phyloP scores from a whole-genome alignment of 2,329 filamentous ascomycete genomes.

The Colletotrichum eleusines region DNA sequence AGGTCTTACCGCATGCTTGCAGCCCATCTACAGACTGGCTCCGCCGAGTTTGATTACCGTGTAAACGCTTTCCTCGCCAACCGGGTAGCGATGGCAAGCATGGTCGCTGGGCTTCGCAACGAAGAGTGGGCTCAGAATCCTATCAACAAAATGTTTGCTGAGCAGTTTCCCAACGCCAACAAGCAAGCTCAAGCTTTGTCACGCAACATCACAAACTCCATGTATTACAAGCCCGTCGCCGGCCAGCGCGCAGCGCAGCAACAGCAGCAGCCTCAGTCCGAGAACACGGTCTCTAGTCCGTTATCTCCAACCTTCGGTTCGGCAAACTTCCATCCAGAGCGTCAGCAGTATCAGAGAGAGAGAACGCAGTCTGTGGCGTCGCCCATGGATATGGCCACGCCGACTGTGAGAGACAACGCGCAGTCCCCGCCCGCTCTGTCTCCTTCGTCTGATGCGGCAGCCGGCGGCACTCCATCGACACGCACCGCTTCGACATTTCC shows the following conservation, averaged over 20 bases:
- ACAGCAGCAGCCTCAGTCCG: slow-evolving; percentile 6
- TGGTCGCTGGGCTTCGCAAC: slow-evolving; percentile 51
- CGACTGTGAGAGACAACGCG: slow-evolving; percentile 36
- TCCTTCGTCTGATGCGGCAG: slow-evolving; percentile 43
- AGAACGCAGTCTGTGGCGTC: slow-evolving; percentile 23
- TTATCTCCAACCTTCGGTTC: slow-evolving; percentile 30
- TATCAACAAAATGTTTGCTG: slow-evolving; percentile 60
- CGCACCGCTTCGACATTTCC: slow-evolving; percentile 45
- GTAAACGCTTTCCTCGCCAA: slow-evolving; percentile 63
- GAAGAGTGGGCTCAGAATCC: slow-evolving; percentile 58
- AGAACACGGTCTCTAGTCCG: slow-evolving; percentile 5
- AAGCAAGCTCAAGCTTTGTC: slow-evolving; percentile 47
- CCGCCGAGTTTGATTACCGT: slow-evolving; percentile 71
- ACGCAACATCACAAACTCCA: slow-evolving; percentile 39
- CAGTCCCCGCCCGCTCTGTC: slow-evolving; percentile 48
- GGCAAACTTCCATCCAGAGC: slow-evolving; percentile 43
- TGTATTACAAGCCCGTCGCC: slow-evolving; percentile 32
- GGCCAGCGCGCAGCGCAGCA: not conserved
- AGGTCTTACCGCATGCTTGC: slow-evolving; percentile 74
- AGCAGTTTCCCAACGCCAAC: slow-evolving; percentile 58
- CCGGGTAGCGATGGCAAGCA: slow-evolving; percentile 57
- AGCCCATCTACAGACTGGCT: slow-evolving; percentile 70
- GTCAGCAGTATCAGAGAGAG: slow-evolving; percentile 31
- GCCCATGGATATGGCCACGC: slow-evolving; percentile 43
- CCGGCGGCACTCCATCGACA: slow-evolving; percentile 37